A percentile compares a stretch with the other conserved stretches of the same genome.
These are phyloP conservation scores for Trifolium repens DNA, from an alignment of 306 rosid genomes.

Conservation along the genomic window DNA sequence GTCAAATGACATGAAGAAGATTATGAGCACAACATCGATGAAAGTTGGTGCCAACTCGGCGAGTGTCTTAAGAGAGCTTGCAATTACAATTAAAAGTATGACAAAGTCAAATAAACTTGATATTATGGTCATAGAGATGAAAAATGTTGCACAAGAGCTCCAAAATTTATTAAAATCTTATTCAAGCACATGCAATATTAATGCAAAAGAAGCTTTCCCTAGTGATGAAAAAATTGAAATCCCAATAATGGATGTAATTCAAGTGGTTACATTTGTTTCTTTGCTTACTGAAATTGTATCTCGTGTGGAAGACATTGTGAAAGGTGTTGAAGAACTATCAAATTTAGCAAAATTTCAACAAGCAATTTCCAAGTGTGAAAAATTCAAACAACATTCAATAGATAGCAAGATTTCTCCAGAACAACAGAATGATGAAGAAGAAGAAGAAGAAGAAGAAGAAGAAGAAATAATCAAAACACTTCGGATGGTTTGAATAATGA, in stretches of 20 bases:
- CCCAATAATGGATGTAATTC: slow-evolving; percentile 61
- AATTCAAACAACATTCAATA: slow-evolving; percentile 33
- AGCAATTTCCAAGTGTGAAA: not conserved
- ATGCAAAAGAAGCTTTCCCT: not conserved
- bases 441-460: slow-evolving; percentile 30
- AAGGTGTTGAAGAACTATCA: slow-evolving; percentile 61
- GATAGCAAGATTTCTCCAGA: slow-evolving; percentile 19
- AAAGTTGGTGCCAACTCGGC: slow-evolving; percentile 57
- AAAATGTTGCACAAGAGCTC: slow-evolving; percentile 55
- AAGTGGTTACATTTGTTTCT: slow-evolving; percentile 65
- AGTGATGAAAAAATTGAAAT: slow-evolving; percentile 18
- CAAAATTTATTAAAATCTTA: slow-evolving; percentile 53
- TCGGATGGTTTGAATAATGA: not conserved
- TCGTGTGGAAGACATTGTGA: slow-evolving; percentile 65
- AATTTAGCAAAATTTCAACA: slow-evolving; percentile 46
- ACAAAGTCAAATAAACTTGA: slow-evolving; percentile 63
- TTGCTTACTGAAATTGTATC: slow-evolving; percentile 60
- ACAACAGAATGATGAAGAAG: slow-evolving; percentile 30
- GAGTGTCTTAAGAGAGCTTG: slow-evolving; percentile 66
- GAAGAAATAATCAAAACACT: slow-evolving; percentile 14
- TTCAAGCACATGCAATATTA: slow-evolving; percentile 38
- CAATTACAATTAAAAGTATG: slow-evolving; percentile 55
- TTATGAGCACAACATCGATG: slow-evolving; percentile 45
- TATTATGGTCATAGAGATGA: slow-evolving; percentile 60
- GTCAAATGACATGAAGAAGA: slow-evolving; percentile 51